These are phyloP conservation scores for Ophiocytium majus DNA, from an alignment of 352 stramenopile species.

Conservation along the genomic window DNA sequence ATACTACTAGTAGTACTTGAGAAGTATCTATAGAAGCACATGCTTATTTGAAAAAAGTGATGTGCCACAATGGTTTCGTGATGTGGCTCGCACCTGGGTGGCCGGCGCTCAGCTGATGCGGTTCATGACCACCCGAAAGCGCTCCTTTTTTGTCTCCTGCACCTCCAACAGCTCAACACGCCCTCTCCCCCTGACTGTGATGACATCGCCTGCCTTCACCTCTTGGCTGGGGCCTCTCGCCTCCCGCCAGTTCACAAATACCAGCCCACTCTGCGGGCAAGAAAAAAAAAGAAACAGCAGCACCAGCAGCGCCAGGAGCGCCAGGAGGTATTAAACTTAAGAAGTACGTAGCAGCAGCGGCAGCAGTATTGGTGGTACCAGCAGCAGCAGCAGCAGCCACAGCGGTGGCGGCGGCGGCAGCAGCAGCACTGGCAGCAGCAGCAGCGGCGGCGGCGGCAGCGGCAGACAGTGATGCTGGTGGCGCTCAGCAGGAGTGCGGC, in stretches of 20 bases:
- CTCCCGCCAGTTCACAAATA: slow-evolving; percentile 52
- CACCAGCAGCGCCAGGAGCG: neutral
- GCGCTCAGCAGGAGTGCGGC: no score
- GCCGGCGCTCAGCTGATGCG: slow-evolving; percentile 37
- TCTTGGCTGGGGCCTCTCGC: slow-evolving; percentile 27
- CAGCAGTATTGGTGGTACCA: neutral
- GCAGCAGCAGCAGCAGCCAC: no score
- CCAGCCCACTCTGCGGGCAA: slow-evolving; percentile 26
- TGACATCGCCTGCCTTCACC: slow-evolving; percentile 32
- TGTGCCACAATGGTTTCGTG: no score
- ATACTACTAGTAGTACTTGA: no score
- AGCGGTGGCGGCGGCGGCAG: no score
- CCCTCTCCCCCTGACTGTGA: slow-evolving; percentile 41
- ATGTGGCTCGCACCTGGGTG: no score
- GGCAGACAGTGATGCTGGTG: no score
- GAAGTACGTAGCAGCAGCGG: neutral
- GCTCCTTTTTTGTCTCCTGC: slow-evolving; percentile 43
- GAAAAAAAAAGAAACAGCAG: neutral
- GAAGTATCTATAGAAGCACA: no score
- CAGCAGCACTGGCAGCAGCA: no score
- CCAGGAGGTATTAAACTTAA: neutral
- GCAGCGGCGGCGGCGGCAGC: no score
- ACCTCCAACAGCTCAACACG: slow-evolving; percentile 34
- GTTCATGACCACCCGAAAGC: slow-evolving; percentile 38
- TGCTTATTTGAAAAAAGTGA: no score